Percentiles rank a stretch among this genome's conserved stretches.
Evolutionary conservation across 1,139 yeast species (phyloP).

Genomic region (Yamadazyma jaroonii): DNA sequence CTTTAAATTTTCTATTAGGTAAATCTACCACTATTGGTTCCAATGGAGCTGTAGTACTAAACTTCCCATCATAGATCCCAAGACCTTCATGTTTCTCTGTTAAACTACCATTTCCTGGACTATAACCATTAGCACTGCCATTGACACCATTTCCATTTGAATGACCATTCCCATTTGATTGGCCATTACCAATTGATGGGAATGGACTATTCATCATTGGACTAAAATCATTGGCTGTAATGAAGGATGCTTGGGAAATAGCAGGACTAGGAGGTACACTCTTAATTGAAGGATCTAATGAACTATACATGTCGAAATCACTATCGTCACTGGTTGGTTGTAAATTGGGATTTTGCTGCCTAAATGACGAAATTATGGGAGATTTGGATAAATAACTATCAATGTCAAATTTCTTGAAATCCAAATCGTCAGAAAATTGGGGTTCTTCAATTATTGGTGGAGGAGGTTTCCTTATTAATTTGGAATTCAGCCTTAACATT

Average conservation of each 20-base stretch:
- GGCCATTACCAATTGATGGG: too few species aligned
- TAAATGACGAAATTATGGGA: conserved; percentile 21
- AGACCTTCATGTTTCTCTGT: neutral
- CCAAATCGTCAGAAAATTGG: conserved; percentile 3
- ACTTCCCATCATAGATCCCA: neutral
- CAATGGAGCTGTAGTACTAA: conserved; percentile 2
- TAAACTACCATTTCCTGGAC: too few species aligned
- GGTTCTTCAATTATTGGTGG: conserved; percentile 6
- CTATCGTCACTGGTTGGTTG: conserved; percentile 16
- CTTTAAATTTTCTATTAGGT: conserved; percentile 1
- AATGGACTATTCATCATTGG: neutral
- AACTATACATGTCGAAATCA: conserved; percentile 10
- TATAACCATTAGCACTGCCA: too few species aligned
- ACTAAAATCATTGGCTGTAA: neutral
- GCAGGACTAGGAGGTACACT: conserved; percentile 9
- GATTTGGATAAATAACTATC: conserved; percentile 23
- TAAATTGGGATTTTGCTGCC: conserved; percentile 27
- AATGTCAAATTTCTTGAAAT: conserved; percentile 15
- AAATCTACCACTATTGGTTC: conserved; percentile 1
- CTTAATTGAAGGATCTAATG: conserved; percentile 14
- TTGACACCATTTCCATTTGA: too few species aligned
- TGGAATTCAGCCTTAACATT: conserved; percentile 6
- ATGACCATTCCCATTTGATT: too few species aligned
- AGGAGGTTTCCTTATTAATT: conserved; percentile 13
- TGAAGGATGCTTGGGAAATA: conserved; percentile 1